Evolutionary conservation across 23 red algal species (phyloP).

Genomic region (Gracilariopsis chorda): DNA sequence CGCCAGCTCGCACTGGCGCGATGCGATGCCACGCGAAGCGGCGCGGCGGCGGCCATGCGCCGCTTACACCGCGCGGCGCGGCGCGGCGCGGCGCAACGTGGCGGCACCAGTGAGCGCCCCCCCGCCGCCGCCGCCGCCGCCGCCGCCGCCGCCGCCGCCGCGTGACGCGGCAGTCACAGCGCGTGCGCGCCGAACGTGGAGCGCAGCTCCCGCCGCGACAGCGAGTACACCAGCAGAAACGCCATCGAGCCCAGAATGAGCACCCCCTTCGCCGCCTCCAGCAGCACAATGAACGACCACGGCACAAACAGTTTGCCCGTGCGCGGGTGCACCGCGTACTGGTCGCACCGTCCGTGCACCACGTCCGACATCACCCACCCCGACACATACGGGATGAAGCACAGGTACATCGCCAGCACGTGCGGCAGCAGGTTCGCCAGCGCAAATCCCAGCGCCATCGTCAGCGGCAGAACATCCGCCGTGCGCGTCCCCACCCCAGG

Average conservation of each 20-base stretch:
- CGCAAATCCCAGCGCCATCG: slow-evolving; percentile 65
- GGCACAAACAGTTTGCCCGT: slow-evolving; percentile 62
- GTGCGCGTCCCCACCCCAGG: neutral
- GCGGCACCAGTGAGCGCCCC: too few relatives aligned
- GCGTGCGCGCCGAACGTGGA: neutral
- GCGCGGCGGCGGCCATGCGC: too few relatives aligned
- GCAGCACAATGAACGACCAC: slow-evolving; percentile 49
- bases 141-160: too few relatives aligned
- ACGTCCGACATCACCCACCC: slow-evolving; percentile 71
- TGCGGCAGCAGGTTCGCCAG: slow-evolving; percentile 45
- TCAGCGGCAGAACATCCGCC: slow-evolving; percentile 28
- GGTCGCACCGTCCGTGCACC: slow-evolving; percentile 66
- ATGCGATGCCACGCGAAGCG: too few relatives aligned
- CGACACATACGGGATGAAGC: slow-evolving; percentile 59
- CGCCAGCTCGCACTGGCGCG: too few relatives aligned
- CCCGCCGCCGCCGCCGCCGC: too few relatives aligned
- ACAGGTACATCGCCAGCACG: slow-evolving; percentile 58
- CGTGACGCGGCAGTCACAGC: too few relatives aligned
- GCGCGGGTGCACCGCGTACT: slow-evolving; percentile 54
- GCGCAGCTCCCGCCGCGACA: too few relatives aligned
- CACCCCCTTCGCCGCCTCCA: slow-evolving; percentile 28
- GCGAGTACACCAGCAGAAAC: neutral
- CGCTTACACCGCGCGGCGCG: too few relatives aligned
- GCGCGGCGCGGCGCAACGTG: too few relatives aligned
- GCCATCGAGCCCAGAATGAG: slow-evolving; percentile 45